Evolutionary conservation across 2,329 filamentous ascomycete genomes (phyloP).

Genomic region (Trichoderma pleuroti): DNA sequence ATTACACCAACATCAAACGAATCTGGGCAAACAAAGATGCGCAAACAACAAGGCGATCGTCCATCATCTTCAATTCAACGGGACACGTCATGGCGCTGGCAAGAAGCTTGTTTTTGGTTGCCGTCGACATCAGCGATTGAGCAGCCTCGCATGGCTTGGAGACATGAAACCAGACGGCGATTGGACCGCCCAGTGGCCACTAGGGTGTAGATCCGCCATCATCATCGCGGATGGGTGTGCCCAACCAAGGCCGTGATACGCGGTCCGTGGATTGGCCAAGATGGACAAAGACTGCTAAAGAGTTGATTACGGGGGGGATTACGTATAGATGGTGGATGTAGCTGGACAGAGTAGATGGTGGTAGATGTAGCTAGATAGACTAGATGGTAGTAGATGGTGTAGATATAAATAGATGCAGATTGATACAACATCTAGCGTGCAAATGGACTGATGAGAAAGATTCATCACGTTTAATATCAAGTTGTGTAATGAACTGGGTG

Average conservation of each 20-base stretch:
- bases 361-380: background rate
- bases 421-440: background rate
- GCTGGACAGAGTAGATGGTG: background rate
- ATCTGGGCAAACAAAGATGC: background rate
- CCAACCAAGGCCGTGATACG: background rate
- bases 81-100: conserved; percentile 13
- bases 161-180: conserved; percentile 9
- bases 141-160: conserved; percentile 4
- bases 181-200: background rate
- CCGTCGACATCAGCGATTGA: conserved; percentile 9
- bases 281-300: background rate
- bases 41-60: background rate
- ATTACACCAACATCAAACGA: background rate
- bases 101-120: conserved; percentile 16
- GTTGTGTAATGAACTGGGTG: background rate
- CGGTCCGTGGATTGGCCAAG: background rate
- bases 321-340: background rate
- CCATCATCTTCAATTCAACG: background rate
- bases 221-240: background rate
- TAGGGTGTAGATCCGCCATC: conserved; percentile 16
- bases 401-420: background rate
- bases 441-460: background rate
- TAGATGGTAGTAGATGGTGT: no score
- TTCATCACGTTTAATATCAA: background rate
- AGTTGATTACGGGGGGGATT: background rate